Conservation (phyloP, 345 rosid genomes). For the Pistacia atlantica region DNA sequence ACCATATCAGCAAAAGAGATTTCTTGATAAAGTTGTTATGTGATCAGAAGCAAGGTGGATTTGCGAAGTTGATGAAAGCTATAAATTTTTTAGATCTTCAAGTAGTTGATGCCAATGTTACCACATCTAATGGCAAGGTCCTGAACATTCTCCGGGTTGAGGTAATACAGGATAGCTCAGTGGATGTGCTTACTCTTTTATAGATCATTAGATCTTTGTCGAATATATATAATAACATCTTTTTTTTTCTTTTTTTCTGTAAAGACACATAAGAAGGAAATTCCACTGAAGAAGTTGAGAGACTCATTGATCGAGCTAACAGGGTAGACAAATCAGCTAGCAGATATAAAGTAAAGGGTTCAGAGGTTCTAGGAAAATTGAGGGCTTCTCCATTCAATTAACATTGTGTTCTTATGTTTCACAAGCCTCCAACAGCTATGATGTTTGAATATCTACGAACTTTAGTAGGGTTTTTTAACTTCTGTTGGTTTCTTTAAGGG, state of each 20-base stretch:
- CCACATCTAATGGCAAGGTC: slow-evolving; percentile 51
- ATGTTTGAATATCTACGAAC: slow-evolving; percentile 5
- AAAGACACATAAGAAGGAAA: slow-evolving; percentile 36
- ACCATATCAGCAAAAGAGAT: slow-evolving; percentile 47
- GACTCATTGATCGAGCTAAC: slow-evolving; percentile 40
- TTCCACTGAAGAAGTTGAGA: slow-evolving; percentile 36
- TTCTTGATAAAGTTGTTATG: slow-evolving; percentile 53
- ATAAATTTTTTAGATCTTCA: slow-evolving; percentile 54
- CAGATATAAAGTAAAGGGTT: background rate
- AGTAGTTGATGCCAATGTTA: slow-evolving; percentile 69
- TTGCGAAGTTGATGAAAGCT: slow-evolving; percentile 60
- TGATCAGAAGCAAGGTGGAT: slow-evolving; percentile 54
- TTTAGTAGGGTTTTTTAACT: background rate
- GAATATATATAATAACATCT: too few species aligned
- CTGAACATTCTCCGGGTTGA: slow-evolving; percentile 60
- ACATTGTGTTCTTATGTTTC: background rate
- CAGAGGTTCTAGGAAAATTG: background rate
- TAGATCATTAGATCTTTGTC: too few species aligned
- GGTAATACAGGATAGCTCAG: slow-evolving; percentile 37
- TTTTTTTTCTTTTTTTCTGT: slow-evolving; percentile 11
- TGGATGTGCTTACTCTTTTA: background rate
- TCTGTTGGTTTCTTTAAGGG: background rate
- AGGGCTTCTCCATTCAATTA: slow-evolving; percentile 9
- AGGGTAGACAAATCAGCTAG: background rate
- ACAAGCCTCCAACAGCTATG: background rate